Evolutionary conservation across 805 yeast species (phyloP), one percentile per base, ranked within the genome.

Genomic region (Kuraishia molischiana): DNA sequence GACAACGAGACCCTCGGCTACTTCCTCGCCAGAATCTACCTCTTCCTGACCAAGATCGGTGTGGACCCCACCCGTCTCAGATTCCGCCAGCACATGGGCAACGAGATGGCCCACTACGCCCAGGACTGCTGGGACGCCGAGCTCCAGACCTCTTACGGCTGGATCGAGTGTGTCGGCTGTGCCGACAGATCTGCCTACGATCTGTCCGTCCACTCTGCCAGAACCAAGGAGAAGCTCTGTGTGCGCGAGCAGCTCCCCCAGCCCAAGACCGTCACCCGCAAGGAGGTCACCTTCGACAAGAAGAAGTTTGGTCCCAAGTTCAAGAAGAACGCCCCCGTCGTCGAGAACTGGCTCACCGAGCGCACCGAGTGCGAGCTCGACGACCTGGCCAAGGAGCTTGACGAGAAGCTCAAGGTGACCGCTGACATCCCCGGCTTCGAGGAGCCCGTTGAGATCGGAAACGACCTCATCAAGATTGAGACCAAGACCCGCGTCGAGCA

Each of bases 41-140:
- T 67, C 54, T 92, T 92, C 64, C 72, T 92, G 60, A 55, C 67
- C 45, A 85, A 83, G 59, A 85, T 92, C 54, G 99, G 99, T 68
- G 87, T 89, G 48, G 90, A 92, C 61, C 70, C 80, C 43, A 56
- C 64, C 40, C 79, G 86, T 54, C 65, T 92, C 59, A 79, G 99
- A 62, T 92, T 92, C 77, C 84, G 99, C 72, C 98, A 92, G 70
- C 99, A 92, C 66, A 80, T 92, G 95, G 72, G 80, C 51, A 92
- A 92, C 60, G 99, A 92, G 69, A 92, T 92, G 99, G 99, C 99
- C 15, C 99, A 92, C 63, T 92, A 92, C 62, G 98, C 98, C 43
- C 79, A 95, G 49, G 99, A 92, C 67, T 92, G 99, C 72, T 92
- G 99, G 99, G 99, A 92, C 67, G 97, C 95, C 47, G 99, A 92